A percentile compares a stretch with the other conserved stretches of the same genome.
These are phyloP conservation scores for Porcisia hertigi DNA, from an alignment of 208 protist genomes.

Conservation along the genomic window DNA sequence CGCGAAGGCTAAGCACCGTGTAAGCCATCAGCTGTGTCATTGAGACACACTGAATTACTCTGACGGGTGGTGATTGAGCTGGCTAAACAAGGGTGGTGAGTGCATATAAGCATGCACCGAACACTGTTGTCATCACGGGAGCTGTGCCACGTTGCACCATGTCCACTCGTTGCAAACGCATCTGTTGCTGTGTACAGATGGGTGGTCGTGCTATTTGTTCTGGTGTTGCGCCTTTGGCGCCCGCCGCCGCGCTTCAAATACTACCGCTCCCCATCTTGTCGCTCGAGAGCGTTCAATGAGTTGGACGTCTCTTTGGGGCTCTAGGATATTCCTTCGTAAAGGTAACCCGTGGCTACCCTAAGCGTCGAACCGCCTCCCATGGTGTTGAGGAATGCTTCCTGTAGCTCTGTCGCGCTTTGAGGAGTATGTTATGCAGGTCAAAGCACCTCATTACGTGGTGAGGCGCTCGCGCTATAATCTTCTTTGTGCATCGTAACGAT, in stretches of 20 bases:
- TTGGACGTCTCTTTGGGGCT: neutral
- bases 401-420: neutral
- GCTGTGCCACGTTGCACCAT: neutral
- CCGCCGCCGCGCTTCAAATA: neutral
- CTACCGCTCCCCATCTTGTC: neutral
- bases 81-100: neutral
- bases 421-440: neutral
- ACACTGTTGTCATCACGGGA: neutral
- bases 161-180: neutral
- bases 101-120: neutral
- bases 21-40: neutral
- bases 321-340: neutral
- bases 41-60: neutral
- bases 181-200: neutral
- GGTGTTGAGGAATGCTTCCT: neutral
- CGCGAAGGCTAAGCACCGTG: too few species aligned
- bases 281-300: neutral
- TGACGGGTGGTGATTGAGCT: neutral
- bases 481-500: neutral
- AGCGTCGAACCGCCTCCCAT: neutral
- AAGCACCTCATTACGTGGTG: neutral
- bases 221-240: neutral
- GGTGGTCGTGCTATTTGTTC: neutral
- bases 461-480: neutral
- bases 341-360: neutral